Percentiles rank a stretch among this genome's conserved stretches.
Evolutionary conservation across 441 rosid genomes (phyloP).

Genomic region (Arabidopsis hybrid): DNA sequence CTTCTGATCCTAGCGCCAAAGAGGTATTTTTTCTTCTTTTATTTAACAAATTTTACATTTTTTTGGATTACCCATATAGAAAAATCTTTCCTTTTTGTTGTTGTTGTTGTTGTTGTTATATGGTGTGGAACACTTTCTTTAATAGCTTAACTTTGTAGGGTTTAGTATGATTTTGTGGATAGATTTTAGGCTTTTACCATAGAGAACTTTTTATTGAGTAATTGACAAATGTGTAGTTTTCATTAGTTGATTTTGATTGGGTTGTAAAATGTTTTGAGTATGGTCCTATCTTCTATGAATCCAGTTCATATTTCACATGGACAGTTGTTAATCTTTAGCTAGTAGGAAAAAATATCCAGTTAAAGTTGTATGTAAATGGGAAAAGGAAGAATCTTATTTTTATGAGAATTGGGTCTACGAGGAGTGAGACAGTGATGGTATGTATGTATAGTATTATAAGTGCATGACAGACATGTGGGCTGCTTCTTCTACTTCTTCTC

Average conservation of each 20-base stretch:
- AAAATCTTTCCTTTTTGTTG: conserved; percentile 4
- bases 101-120: conserved; percentile 16
- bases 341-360: conserved; percentile 16
- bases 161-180: conserved; percentile 9
- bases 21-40: conserved; percentile 49
- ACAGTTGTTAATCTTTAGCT: conserved; percentile 30
- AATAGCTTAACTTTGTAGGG: conserved; percentile 14
- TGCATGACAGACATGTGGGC: conserved; percentile 46
- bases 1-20: conserved; percentile 64
- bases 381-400: conserved; percentile 16
- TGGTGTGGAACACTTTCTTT: background rate
- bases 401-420: conserved; percentile 18
- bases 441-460: conserved; percentile 13
- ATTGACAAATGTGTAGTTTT: background rate
- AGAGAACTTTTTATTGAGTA: background rate
- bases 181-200: conserved; percentile 17
- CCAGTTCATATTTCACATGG: conserved; percentile 45
- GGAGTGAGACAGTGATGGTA: conserved; percentile 39
- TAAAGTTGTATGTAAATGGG: background rate
- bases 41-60: background rate
- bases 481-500: conserved; percentile 23
- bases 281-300: conserved; percentile 21
- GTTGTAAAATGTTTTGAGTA: background rate
- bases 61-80: background rate
- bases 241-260: conserved; percentile 1